Conservation (phyloP, 169 alveolate species). For the Eimeria brunetti region DNA sequence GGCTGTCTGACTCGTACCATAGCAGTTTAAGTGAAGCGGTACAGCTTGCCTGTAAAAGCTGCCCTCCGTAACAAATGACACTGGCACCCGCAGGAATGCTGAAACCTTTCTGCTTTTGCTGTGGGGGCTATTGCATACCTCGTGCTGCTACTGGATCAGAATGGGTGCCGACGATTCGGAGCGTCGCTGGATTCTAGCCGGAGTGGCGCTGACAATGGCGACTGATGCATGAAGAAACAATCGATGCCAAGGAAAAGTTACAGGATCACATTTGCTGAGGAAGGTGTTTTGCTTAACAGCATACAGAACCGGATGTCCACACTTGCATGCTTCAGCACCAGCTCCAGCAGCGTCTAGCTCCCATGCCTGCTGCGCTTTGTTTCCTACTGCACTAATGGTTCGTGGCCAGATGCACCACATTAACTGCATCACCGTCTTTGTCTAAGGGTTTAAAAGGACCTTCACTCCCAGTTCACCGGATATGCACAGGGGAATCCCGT, state of each 20-base stretch:
- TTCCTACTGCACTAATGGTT: neutral
- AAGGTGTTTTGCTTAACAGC: neutral
- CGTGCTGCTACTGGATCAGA: conserved; percentile 85
- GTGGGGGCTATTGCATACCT: conserved; percentile 23
- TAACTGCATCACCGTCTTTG: neutral
- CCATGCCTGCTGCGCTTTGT: too few relatives aligned
- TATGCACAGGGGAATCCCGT: too few relatives aligned
- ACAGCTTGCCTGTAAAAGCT: neutral
- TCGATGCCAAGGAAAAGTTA: neutral
- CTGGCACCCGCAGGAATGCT: neutral
- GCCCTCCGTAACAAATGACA: neutral
- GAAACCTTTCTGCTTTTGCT: conserved; percentile 79
- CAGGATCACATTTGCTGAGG: neutral
- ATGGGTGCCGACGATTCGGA: conserved; percentile 87
- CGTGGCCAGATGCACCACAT: neutral
- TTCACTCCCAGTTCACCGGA: neutral
- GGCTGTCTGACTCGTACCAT: neutral
- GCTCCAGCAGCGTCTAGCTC: neutral
- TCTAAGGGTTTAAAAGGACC: neutral
- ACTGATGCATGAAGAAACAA: conserved; percentile 39
- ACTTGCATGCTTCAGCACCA: neutral
- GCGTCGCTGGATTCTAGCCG: conserved; percentile 95
- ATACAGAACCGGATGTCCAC: neutral
- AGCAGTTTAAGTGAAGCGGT: neutral
- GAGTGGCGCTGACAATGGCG: conserved; percentile 94